Evolutionary conservation across 78 protist species (phyloP), one percentile per base, ranked within the genome.

Genomic region (Isochrysis galbana): DNA sequence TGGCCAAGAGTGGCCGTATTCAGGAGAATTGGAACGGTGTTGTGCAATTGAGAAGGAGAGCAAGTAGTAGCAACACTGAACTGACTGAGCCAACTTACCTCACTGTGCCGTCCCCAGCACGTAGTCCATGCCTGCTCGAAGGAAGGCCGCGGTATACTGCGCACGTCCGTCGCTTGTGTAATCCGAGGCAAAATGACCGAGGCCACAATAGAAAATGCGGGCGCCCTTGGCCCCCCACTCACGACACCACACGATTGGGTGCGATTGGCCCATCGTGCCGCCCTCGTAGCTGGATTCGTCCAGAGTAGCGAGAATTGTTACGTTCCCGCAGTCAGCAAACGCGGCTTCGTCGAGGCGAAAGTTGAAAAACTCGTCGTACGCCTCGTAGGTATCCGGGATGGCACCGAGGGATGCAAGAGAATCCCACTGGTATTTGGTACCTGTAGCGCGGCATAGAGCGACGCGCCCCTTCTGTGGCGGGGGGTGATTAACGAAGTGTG

Each of bases 241-340:
- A 67, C 89, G 89, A 67, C 89, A 32, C 89, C 89, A 83, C n/a
- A 83, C 89, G 41, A 83, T 5, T 17, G 89, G 89, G 67, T 83
- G 89, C 36, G 3, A 23, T 42, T 23, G 14, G 42, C 89, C 89
- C 48, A 46, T 44, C 38, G 55, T 2, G 48, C 89, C 67, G 67
- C 89, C 89, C 69, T 22, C 23, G 89, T 46, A 46, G 32, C 70
- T 46, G 46, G 0, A 0, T 41, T 46, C 89, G 89, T 83, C 69
- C 11, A 83, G 45, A 21, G 89, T 46, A 5, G 69, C 89, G 42
- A 83, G 89, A 23, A 46, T 42, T 7, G 0, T 3, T 7, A 83
- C 46, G 21, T 42, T n/a, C n/a, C n/a, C n/a, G n/a, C n/a, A n/a
- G n/a, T n/a, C n/a, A n/a, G n/a, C 42, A 4, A 3, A 3, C 29